phyloP scores from a whole-genome alignment of 805 yeast genomes.

The Starmerella apis region DNA sequence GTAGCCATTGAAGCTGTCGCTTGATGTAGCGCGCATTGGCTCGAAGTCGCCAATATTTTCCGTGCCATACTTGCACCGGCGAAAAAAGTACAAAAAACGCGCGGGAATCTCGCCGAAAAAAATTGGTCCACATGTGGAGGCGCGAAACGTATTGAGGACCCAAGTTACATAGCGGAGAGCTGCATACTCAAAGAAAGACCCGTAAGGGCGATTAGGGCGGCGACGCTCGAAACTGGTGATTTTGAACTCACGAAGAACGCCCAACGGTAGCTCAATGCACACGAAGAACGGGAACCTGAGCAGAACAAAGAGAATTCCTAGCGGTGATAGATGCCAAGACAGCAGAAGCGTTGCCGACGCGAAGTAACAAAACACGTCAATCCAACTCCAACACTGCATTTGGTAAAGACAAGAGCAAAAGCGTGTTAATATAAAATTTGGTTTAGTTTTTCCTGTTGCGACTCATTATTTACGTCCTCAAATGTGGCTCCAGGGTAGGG shows the following conservation, averaged over 20 bases:
- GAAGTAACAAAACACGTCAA: slow-evolving; percentile 17
- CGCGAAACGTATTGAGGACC: slow-evolving; percentile 24
- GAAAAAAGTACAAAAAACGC: slow-evolving; percentile 23
- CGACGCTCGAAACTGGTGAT: slow-evolving; percentile 26
- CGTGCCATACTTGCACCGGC: slow-evolving; percentile 29
- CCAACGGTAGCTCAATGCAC: slow-evolving; percentile 25
- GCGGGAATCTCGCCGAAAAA: slow-evolving; percentile 25
- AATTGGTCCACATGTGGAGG: slow-evolving; percentile 19
- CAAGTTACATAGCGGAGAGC: slow-evolving; percentile 24
- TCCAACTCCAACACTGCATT: slow-evolving; percentile 25
- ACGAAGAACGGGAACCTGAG: slow-evolving; percentile 10
- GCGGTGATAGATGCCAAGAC: slow-evolving; percentile 4
- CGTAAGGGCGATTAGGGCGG: slow-evolving; percentile 21
- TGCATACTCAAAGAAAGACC: slow-evolving; percentile 25
- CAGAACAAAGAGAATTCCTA: not conserved
- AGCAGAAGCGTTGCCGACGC: not conserved
- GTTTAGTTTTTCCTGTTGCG: not conserved
- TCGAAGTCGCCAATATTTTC: slow-evolving; percentile 28
- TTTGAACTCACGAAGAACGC: slow-evolving; percentile 22
- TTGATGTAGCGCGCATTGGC: slow-evolving; percentile 18
- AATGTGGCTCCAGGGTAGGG: not conserved
- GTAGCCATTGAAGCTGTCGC: slow-evolving; percentile 28
- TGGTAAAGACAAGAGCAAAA: not conserved
- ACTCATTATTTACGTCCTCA: not conserved
- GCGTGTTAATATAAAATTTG: no score